A percentile compares a stretch with the other conserved stretches of the same genome.
phyloP scores from a whole-genome alignment of 2,329 filamentous ascomycete genomes.

The Fusarium sp. region DNA sequence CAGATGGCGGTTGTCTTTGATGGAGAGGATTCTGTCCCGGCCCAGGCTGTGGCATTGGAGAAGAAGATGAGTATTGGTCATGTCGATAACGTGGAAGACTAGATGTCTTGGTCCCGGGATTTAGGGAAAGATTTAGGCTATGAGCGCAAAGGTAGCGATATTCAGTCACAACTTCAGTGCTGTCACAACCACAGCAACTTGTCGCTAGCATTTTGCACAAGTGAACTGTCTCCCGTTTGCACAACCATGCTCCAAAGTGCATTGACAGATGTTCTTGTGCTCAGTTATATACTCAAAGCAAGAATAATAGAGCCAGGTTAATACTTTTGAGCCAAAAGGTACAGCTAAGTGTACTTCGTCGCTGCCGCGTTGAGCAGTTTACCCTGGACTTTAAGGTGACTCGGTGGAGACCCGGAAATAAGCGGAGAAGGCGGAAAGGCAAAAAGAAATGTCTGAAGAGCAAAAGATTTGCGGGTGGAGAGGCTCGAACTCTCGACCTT shows the following conservation, averaged over 20 bases:
- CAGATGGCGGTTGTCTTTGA: constrained; percentile 42
- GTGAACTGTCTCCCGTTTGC: background rate
- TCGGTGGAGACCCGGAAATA: background rate
- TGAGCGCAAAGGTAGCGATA: background rate
- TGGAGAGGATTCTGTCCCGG: constrained; percentile 22
- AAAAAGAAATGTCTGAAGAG: background rate
- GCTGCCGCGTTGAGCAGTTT: background rate
- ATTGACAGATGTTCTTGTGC: background rate
- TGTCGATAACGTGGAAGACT: constrained; percentile 1
- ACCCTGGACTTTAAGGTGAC: background rate
- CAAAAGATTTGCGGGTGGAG: constrained; percentile 25
- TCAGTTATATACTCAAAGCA: background rate
- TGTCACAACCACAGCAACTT: no score
- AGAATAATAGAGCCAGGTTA: background rate
- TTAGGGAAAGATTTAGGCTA: background rate
- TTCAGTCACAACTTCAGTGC: no score
- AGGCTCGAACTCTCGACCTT: constrained; percentile 40
- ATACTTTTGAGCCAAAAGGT: background rate
- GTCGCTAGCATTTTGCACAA: no score
- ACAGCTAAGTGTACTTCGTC: background rate
- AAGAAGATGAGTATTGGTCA: constrained; percentile 20
- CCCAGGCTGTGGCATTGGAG: constrained; percentile 13
- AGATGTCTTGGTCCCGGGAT: background rate
- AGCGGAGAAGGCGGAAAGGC: background rate
- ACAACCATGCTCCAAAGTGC: background rate